Conservation (phyloP, 306 rosid genomes). For the Cucumis sativus region DNA sequence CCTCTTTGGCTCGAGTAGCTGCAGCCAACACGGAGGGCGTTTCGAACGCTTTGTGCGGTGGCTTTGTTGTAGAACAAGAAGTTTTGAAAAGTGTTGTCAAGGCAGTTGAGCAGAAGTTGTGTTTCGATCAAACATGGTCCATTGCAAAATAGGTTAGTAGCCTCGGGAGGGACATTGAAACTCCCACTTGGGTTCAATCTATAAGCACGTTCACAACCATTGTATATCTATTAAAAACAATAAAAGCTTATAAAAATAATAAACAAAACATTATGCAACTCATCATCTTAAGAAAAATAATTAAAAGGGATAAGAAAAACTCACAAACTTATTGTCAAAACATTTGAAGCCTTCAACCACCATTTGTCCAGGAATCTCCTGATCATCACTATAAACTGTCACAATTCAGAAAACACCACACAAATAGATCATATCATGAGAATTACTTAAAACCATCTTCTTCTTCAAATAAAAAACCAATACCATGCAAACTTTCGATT, state of each 20-base stretch:
- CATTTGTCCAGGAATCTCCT: slow-evolving; percentile 29
- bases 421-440: neutral
- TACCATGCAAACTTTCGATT: neutral
- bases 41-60: slow-evolving; percentile 23
- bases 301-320: neutral
- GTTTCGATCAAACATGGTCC: slow-evolving; percentile 56
- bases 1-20: slow-evolving; percentile 40
- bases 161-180: slow-evolving; percentile 32
- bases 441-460: neutral
- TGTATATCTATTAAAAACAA: slow-evolving; percentile 21
- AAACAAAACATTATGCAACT: too few species aligned
- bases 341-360: slow-evolving; percentile 31
- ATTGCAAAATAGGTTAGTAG: slow-evolving; percentile 32
- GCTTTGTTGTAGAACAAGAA: slow-evolving; percentile 48
- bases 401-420: neutral
- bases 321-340: slow-evolving; percentile 36
- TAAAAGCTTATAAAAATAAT: too few species aligned
- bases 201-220: slow-evolving; percentile 33
- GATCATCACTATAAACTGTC: slow-evolving; percentile 18
- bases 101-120: slow-evolving; percentile 36
- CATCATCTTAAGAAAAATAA: too few species aligned
- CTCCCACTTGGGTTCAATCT: slow-evolving; percentile 55
- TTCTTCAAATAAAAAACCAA: neutral
- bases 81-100: slow-evolving; percentile 20
- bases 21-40: slow-evolving; percentile 41